Evolutionary conservation across 768 basidiomycete genomes (phyloP).

Genomic region (Tricholomella constricta): DNA sequence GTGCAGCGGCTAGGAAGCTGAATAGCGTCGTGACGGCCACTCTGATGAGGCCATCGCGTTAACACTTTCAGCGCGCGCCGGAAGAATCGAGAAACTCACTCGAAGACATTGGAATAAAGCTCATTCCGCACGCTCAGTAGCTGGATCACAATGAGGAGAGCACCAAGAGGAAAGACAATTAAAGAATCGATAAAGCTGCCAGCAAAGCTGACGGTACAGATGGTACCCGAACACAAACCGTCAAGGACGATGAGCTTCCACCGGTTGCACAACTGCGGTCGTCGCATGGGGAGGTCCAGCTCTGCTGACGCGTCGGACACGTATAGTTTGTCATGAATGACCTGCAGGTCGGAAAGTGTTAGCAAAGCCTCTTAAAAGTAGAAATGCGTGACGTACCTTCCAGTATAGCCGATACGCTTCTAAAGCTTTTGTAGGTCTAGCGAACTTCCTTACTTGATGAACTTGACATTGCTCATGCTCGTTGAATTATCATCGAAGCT

Average conservation of each 20-base stretch:
- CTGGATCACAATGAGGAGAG: constrained; percentile 72
- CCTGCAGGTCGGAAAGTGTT: constrained; percentile 37
- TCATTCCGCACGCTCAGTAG: constrained; percentile 73
- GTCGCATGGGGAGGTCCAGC: constrained; percentile 74
- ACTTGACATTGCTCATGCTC: constrained; percentile 79
- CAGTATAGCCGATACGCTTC: constrained; percentile 74
- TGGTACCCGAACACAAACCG: constrained; percentile 74
- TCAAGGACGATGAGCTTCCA: constrained; percentile 70
- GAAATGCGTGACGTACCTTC: constrained; percentile 45
- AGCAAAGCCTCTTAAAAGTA: background rate
- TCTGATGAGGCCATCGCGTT: constrained; percentile 32
- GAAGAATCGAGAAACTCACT: constrained; percentile 40
- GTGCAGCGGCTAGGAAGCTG: constrained; percentile 76
- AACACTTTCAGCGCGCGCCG: background rate
- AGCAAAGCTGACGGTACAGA: constrained; percentile 70
- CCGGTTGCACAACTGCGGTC: constrained; percentile 59
- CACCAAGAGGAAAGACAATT: constrained; percentile 73
- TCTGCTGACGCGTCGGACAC: constrained; percentile 71
- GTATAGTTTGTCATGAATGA: constrained; percentile 80
- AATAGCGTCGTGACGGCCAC: constrained; percentile 79
- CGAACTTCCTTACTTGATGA: constrained; percentile 70
- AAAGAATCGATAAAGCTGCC: constrained; percentile 81
- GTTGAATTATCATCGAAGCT: constrained; percentile 82
- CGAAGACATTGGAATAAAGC: constrained; percentile 79
- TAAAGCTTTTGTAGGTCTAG: constrained; percentile 77